Evolutionary conservation across 2,329 filamentous ascomycete species (phyloP).

Genomic region (Sporothrix mexicana): DNA sequence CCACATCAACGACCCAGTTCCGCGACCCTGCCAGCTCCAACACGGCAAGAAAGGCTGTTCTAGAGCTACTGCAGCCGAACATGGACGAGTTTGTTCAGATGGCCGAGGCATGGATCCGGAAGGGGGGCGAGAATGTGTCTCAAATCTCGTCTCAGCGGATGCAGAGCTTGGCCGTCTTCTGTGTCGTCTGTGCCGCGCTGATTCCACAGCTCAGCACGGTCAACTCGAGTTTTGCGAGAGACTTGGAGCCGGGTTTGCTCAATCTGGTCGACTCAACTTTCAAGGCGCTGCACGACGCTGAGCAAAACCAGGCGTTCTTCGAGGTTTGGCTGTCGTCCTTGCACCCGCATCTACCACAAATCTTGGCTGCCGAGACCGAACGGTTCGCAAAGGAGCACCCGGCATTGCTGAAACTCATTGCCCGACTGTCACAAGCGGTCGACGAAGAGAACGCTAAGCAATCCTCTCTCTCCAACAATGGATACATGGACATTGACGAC

Average conservation of each 20-base stretch:
- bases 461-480: slow-evolving; percentile 48
- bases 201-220: slow-evolving; percentile 55
- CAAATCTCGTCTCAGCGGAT: slow-evolving; percentile 61
- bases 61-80: slow-evolving; percentile 62
- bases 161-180: slow-evolving; percentile 58
- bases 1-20: slow-evolving; percentile 25
- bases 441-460: slow-evolving; percentile 45
- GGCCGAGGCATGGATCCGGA: slow-evolving; percentile 55
- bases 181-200: slow-evolving; percentile 53
- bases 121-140: slow-evolving; percentile 50
- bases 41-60: slow-evolving; percentile 56
- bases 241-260: slow-evolving; percentile 54
- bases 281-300: slow-evolving; percentile 49
- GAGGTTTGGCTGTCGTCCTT: slow-evolving; percentile 55
- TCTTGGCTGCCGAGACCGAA: slow-evolving; percentile 49
- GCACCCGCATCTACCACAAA: slow-evolving; percentile 54
- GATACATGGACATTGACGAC: slow-evolving; percentile 71
- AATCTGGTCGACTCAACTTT: slow-evolving; percentile 51
- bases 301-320: slow-evolving; percentile 54
- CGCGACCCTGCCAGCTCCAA: slow-evolving; percentile 42
- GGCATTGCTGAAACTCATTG: slow-evolving; percentile 53
- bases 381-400: slow-evolving; percentile 48
- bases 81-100: slow-evolving; percentile 56
- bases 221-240: slow-evolving; percentile 55
- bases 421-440: slow-evolving; percentile 47